phyloP scores from a whole-genome alignment of 768 basidiomycete genomes.

The Rhizopogon sp. region DNA sequence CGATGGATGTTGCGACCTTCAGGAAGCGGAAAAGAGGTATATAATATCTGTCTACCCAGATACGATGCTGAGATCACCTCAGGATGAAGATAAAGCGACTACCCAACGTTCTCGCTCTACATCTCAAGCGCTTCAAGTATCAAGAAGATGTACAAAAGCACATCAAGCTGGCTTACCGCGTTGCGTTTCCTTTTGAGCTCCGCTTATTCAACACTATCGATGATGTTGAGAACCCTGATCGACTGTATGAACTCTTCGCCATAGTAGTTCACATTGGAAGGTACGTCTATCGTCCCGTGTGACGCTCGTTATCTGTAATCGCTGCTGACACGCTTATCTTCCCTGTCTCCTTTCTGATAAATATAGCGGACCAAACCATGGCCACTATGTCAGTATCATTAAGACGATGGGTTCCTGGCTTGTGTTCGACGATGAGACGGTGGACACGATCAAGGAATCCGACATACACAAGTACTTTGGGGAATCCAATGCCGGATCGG shows the following conservation, averaged over 20 bases:
- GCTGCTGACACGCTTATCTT: slow-evolving; percentile 9
- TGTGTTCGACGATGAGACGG: slow-evolving; percentile 93
- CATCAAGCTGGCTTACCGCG: slow-evolving; percentile 94
- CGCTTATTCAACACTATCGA: slow-evolving; percentile 97
- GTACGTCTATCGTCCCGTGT: slow-evolving; percentile 47
- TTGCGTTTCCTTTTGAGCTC: slow-evolving; percentile 93
- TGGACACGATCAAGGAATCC: slow-evolving; percentile 79
- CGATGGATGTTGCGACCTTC: slow-evolving; percentile 92
- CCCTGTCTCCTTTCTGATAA: slow-evolving; percentile 12
- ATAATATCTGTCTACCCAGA: neutral
- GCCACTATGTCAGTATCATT: slow-evolving; percentile 95
- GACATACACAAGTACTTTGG: slow-evolving; percentile 96
- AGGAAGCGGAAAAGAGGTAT: slow-evolving; percentile 96
- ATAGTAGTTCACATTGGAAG: slow-evolving; percentile 99
- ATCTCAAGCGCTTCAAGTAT: slow-evolving; percentile 98
- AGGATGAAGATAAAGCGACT: slow-evolving; percentile 99
- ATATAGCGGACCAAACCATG: slow-evolving; percentile 91
- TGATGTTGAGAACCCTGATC: slow-evolving; percentile 85
- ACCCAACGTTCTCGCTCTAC: slow-evolving; percentile 91
- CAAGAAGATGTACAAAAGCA: slow-evolving; percentile 88
- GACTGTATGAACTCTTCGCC: slow-evolving; percentile 90
- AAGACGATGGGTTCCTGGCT: slow-evolving; percentile 83
- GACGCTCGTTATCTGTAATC: slow-evolving; percentile 3
- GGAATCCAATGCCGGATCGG: slow-evolving; percentile 80
- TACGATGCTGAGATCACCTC: slow-evolving; percentile 9